Evolutionary conservation across 495 filamentous ascomycete species (phyloP).

Genomic region (Poronia punctata): DNA sequence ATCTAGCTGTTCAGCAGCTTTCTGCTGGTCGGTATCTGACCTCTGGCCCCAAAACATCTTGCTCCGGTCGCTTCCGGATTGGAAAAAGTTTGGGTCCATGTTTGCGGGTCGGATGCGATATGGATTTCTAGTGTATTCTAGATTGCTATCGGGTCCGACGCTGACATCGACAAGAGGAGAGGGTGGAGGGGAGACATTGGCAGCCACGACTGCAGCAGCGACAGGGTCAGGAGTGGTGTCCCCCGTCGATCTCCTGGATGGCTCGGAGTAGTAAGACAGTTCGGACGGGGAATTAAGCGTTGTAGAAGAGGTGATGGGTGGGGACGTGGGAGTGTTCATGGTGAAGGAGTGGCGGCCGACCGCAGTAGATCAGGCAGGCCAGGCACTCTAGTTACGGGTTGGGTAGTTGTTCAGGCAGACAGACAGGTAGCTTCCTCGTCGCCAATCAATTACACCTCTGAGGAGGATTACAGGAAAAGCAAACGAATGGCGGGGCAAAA

Average conservation of each 20-base stretch:
- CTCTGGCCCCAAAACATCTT: slow-evolving; percentile 17
- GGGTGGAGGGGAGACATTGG: slow-evolving; percentile 1
- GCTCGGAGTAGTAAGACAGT: slow-evolving; percentile 16
- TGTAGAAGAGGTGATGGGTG: slow-evolving; percentile 8
- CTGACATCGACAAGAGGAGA: slow-evolving; percentile 14
- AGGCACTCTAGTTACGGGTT: too few relatives aligned
- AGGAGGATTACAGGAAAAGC: slow-evolving; percentile 10
- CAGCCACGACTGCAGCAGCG: neutral
- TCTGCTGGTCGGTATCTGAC: slow-evolving; percentile 1
- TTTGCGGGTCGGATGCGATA: slow-evolving; percentile 6
- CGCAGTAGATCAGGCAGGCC: slow-evolving; percentile 4
- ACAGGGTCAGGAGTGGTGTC: slow-evolving; percentile 15
- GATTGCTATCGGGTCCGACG: slow-evolving; percentile 1
- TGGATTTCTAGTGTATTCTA: slow-evolving; percentile 10
- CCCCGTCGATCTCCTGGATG: slow-evolving; percentile 17
- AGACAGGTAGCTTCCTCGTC: slow-evolving; percentile 8
- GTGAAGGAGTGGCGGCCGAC: slow-evolving; percentile 8
- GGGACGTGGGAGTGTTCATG: slow-evolving; percentile 16
- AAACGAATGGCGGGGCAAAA: slow-evolving; percentile 13
- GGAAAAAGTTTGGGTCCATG: slow-evolving; percentile 23
- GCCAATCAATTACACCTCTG: slow-evolving; percentile 14
- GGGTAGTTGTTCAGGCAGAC: too few relatives aligned
- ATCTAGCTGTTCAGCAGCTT: slow-evolving; percentile 8
- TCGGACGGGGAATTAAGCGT: slow-evolving; percentile 14
- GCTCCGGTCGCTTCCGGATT: slow-evolving; percentile 21